These are phyloP conservation scores for Cutaneotrichosporon cyanovorans DNA, from an alignment of 1,284 basidiomycete genomes.

Conservation along the genomic window DNA sequence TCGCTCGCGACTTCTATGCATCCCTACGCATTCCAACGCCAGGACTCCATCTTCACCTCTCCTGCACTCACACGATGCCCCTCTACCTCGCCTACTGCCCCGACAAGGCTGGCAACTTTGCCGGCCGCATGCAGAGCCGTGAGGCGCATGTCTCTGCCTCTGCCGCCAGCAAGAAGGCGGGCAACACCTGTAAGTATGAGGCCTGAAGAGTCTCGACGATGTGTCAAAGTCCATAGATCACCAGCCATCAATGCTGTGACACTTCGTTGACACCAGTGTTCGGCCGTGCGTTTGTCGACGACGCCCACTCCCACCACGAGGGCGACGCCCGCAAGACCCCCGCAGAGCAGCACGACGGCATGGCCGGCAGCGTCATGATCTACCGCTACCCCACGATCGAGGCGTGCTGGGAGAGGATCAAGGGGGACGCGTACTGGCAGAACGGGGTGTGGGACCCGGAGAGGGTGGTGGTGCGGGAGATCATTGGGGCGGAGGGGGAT, in stretches of 20 bases:
- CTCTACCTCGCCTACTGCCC: constrained; percentile 37
- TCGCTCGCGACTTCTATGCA: too few relatives aligned
- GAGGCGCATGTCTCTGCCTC: constrained; percentile 25
- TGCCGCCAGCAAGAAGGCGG: constrained; percentile 14
- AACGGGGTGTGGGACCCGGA: constrained; percentile 43
- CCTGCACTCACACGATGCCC: constrained; percentile 20
- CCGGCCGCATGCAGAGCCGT: constrained; percentile 31
- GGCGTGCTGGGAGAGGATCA: constrained; percentile 35
- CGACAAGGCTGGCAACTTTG: constrained; percentile 37
- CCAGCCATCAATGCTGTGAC: too few relatives aligned
- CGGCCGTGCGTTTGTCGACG: constrained; percentile 19
- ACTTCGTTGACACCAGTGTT: constrained; percentile 13
- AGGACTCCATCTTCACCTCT: too few relatives aligned
- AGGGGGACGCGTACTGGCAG: constrained; percentile 41
- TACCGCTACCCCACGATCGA: constrained; percentile 30
- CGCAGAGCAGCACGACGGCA: constrained; percentile 18
- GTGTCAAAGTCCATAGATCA: too few relatives aligned
- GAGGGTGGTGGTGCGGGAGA: constrained; percentile 28
- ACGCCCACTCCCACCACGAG: constrained; percentile 10
- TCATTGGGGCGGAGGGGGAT: constrained; percentile 21
- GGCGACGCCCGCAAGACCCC: constrained; percentile 6
- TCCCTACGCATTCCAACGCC: too few relatives aligned
- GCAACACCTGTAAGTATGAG: constrained; percentile 9
- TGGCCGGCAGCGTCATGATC: constrained; percentile 41
- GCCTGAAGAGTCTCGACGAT: too few relatives aligned